Evolutionary conservation across 148 eudicot species (phyloP).

Genomic region (Vaccinium macrocarpon): DNA sequence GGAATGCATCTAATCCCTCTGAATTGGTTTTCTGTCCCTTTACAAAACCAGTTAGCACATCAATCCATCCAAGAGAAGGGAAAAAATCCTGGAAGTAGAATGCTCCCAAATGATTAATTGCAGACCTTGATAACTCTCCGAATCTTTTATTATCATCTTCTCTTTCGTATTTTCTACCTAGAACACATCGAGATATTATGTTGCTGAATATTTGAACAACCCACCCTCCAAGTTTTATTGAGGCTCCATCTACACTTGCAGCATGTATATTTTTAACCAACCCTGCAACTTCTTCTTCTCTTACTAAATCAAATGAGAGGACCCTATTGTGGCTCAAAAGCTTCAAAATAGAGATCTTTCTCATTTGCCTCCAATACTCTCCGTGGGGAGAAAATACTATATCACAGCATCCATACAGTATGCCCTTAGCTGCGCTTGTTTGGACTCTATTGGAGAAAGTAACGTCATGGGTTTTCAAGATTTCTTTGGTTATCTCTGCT

Average conservation of each 20-base stretch:
- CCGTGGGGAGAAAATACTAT: neutral
- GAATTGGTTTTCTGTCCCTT: neutral
- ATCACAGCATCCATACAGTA: neutral
- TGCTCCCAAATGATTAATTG: neutral
- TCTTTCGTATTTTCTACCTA: neutral
- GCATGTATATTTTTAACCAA: neutral
- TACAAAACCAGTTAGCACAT: conserved; percentile 1
- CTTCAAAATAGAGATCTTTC: neutral
- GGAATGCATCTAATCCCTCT: neutral
- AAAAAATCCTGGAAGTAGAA: neutral
- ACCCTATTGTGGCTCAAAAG: neutral
- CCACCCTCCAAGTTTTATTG: neutral
- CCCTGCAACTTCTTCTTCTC: neutral
- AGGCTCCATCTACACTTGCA: neutral
- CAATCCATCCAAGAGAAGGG: conserved; percentile 6
- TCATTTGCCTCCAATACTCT: conserved; percentile 1
- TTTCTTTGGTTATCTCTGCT: neutral
- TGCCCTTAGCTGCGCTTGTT: neutral
- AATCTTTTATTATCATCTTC: neutral
- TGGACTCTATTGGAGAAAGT: neutral
- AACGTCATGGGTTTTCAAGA: neutral
- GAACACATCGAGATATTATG: neutral
- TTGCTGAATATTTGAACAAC: neutral
- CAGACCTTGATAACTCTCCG: neutral
- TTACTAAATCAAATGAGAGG: neutral